Evolutionary conservation across 2,329 filamentous ascomycete genomes (phyloP).

Genomic region (Oidium heveae): DNA sequence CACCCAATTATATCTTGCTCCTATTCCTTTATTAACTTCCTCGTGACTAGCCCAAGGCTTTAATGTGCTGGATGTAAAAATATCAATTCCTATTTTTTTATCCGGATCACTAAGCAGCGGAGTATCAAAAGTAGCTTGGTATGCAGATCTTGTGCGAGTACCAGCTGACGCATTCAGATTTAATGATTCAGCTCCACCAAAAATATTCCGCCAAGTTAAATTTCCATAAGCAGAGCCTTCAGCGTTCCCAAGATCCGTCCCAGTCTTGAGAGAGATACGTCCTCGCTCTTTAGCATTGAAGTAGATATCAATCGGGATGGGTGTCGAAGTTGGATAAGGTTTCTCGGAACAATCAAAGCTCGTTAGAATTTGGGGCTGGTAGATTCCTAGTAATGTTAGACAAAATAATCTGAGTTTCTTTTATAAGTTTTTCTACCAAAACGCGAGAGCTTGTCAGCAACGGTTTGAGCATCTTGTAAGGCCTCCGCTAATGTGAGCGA

Average conservation of each 20-base stretch:
- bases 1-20: slow-evolving; percentile 52
- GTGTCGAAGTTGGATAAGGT: slow-evolving; percentile 40
- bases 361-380: slow-evolving; percentile 57
- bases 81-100: slow-evolving; percentile 53
- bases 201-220: slow-evolving; percentile 67
- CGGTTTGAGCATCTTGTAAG: slow-evolving; percentile 42
- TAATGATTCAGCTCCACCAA: slow-evolving; percentile 79
- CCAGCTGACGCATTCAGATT: slow-evolving; percentile 71
- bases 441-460: slow-evolving; percentile 48
- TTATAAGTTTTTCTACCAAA: slow-evolving; percentile 32
- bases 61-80: slow-evolving; percentile 56
- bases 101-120: slow-evolving; percentile 71
- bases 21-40: slow-evolving; percentile 58
- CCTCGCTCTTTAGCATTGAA: slow-evolving; percentile 58
- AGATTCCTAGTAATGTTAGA: slow-evolving; percentile 37
- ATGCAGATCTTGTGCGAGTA: slow-evolving; percentile 74
- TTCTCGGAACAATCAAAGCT: slow-evolving; percentile 55
- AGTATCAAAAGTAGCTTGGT: slow-evolving; percentile 63
- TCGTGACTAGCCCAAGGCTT: slow-evolving; percentile 91
- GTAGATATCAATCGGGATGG: slow-evolving; percentile 59
- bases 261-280: slow-evolving; percentile 70
- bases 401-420: not conserved
- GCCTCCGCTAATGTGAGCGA: slow-evolving; percentile 62
- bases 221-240: slow-evolving; percentile 88
- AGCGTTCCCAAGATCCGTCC: slow-evolving; percentile 78